Evolutionary conservation across 2,329 filamentous ascomycete genomes (phyloP).

Genomic region (Emmonsia crescens): DNA sequence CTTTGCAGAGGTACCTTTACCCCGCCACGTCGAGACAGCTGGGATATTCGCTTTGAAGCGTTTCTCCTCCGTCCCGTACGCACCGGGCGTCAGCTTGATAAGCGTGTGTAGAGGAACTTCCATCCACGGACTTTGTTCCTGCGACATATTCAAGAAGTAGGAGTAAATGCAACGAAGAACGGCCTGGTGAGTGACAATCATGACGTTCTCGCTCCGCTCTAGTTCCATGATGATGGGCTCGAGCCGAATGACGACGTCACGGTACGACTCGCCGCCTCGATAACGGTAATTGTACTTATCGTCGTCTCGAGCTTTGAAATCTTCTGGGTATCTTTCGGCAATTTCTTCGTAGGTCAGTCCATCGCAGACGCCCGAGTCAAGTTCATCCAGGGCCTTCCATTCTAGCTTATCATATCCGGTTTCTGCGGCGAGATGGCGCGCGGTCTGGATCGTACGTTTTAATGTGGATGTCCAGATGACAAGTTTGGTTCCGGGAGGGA

Average conservation of each 20-base stretch:
- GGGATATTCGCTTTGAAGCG: slow-evolving; percentile 83
- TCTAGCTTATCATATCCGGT: slow-evolving; percentile 77
- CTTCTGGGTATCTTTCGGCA: slow-evolving; percentile 78
- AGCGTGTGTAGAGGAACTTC: slow-evolving; percentile 92
- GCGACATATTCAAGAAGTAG: slow-evolving; percentile 96
- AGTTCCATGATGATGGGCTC: slow-evolving; percentile 99
- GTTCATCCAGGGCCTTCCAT: slow-evolving; percentile 97
- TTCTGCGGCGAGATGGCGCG: slow-evolving; percentile 64
- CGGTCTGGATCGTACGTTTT: slow-evolving; percentile 81
- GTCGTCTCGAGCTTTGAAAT: slow-evolving; percentile 89
- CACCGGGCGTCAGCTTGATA: slow-evolving; percentile 89
- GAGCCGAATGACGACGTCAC: slow-evolving; percentile 91
- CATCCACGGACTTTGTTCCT: slow-evolving; percentile 94
- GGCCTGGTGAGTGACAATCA: slow-evolving; percentile 96
- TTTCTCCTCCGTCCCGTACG: slow-evolving; percentile 86
- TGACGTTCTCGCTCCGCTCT: slow-evolving; percentile 88
- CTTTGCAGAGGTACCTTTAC: slow-evolving; percentile 84
- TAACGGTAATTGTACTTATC: slow-evolving; percentile 99
- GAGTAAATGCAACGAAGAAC: slow-evolving; percentile 95
- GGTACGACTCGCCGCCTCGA: slow-evolving; percentile 87
- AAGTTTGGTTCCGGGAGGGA: slow-evolving; percentile 53
- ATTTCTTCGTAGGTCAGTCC: slow-evolving; percentile 95
- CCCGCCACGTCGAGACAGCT: slow-evolving; percentile 91
- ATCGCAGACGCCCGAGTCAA: slow-evolving; percentile 93
- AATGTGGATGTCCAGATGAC: slow-evolving; percentile 68